Conservation (phyloP, 805 yeast species). For the Metschnikowia drakensbergensis region DNA sequence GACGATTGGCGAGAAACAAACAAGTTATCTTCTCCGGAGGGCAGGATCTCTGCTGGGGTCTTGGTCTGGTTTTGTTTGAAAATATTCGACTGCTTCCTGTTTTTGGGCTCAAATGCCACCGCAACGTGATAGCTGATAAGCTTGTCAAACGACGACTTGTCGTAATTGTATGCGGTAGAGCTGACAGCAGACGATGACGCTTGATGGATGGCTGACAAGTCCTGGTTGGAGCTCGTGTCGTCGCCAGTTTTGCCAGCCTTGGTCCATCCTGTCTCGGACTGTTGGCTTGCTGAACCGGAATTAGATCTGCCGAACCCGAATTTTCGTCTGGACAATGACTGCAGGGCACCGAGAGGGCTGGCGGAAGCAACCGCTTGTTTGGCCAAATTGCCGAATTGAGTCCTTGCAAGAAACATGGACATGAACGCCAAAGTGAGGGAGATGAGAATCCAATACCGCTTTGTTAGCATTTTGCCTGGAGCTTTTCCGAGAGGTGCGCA, state of each 20-base stretch:
- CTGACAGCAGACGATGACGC: conserved; percentile 10
- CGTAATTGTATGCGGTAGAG: conserved; percentile 21
- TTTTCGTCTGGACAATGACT: not conserved
- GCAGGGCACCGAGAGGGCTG: not conserved
- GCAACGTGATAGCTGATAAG: conserved; percentile 49
- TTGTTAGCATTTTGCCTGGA: conserved; percentile 2
- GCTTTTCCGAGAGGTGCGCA: conserved; percentile 1
- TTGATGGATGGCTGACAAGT: conserved; percentile 12
- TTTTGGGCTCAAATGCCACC: conserved; percentile 73
- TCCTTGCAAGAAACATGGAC: conserved; percentile 2
- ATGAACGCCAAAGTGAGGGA: not conserved
- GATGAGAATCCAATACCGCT: conserved; percentile 1
- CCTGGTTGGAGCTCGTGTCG: not conserved
- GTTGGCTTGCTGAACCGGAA: conserved; percentile 10
- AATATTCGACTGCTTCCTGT: conserved; percentile 50
- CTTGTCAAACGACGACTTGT: conserved; percentile 18
- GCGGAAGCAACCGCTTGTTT: not conserved
- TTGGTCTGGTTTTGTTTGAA: conserved; percentile 30
- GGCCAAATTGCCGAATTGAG: not conserved
- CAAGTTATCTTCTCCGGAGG: conserved; percentile 77
- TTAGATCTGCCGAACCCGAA: not conserved
- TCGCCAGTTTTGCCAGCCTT: conserved; percentile 12
- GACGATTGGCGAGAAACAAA: conserved; percentile 44
- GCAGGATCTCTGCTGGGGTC: conserved; percentile 43
- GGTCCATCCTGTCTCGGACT: conserved; percentile 16